phyloP scores from a whole-genome alignment of 495 filamentous ascomycete species.

The Haplographium delicatum region DNA sequence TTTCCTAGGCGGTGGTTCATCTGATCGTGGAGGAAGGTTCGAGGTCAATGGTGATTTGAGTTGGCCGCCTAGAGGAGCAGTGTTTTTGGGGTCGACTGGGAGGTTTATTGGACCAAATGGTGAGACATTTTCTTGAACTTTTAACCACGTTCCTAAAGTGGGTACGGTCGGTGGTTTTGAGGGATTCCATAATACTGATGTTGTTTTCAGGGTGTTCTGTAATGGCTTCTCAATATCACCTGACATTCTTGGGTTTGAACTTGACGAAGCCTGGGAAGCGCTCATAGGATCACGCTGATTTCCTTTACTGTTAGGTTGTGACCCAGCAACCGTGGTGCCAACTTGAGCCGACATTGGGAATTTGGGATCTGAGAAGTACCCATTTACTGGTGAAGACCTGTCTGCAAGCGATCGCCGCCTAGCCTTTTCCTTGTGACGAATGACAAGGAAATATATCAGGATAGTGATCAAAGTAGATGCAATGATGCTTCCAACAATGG shows the following conservation, averaged over 20 bases:
- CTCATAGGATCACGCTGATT: background rate
- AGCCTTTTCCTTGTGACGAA: constrained; percentile 13
- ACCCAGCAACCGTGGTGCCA: constrained; percentile 10
- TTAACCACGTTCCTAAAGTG: constrained; percentile 18
- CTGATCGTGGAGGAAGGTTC: background rate
- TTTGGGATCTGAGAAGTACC: constrained; percentile 12
- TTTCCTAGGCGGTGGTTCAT: background rate
- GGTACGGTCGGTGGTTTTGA: constrained; percentile 18
- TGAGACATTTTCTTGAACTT: constrained; percentile 21
- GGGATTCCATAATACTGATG: constrained; percentile 23
- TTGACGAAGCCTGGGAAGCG: constrained; percentile 4
- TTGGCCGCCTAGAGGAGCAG: constrained; percentile 17
- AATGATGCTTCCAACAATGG: constrained; percentile 26
- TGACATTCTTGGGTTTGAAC: background rate
- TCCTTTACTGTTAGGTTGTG: constrained; percentile 6
- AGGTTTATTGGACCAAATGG: constrained; percentile 23
- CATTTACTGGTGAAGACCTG: background rate
- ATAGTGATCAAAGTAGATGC: constrained; percentile 25
- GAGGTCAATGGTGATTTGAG: constrained; percentile 19
- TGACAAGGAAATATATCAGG: constrained; percentile 23
- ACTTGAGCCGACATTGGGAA: constrained; percentile 13
- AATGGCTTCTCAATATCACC: background rate
- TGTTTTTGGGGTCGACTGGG: constrained; percentile 7
- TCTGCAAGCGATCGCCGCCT: constrained; percentile 4
- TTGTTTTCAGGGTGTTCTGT: constrained; percentile 11